phyloP scores from a whole-genome alignment of 2,329 filamentous ascomycete genomes.

The Alternaria ventricosa region DNA sequence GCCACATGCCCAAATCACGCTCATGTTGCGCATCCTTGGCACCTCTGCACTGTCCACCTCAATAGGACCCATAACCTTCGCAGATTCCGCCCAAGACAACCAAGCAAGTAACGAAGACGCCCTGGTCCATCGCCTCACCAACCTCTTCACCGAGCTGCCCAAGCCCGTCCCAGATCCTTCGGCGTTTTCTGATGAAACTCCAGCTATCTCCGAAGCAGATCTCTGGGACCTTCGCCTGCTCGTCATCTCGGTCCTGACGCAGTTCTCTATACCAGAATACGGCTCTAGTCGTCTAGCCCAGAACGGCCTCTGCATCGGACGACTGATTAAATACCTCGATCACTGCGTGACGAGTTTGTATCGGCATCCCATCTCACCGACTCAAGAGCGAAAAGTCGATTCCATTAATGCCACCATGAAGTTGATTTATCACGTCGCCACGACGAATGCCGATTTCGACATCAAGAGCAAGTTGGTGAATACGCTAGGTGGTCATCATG shows the following conservation, averaged over 20 bases:
- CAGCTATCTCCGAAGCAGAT: conserved; percentile 34
- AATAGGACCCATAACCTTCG: conserved; percentile 68
- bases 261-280: conserved; percentile 66
- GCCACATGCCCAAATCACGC: conserved; percentile 65
- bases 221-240: conserved; percentile 56
- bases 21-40: conserved; percentile 69
- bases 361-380: conserved; percentile 32
- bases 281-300: conserved; percentile 70
- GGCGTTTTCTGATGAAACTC: not conserved
- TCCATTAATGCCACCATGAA: conserved; percentile 66
- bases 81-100: conserved; percentile 50
- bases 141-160: conserved; percentile 66
- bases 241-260: conserved; percentile 56
- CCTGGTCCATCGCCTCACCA: conserved; percentile 69
- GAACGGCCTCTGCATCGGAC: conserved; percentile 73
- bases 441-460: conserved; percentile 67
- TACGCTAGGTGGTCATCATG: conserved; percentile 76
- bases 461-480: conserved; percentile 74
- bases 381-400: conserved; percentile 51
- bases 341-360: conserved; percentile 72
- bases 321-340: conserved; percentile 76
- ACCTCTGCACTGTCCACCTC: conserved; percentile 69
- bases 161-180: conserved; percentile 36
- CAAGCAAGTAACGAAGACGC: conserved; percentile 50
- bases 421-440: conserved; percentile 67